Base-by-base conservation (phyloP, 306 rosid genomes). In the Prunus mongolica region DNA sequence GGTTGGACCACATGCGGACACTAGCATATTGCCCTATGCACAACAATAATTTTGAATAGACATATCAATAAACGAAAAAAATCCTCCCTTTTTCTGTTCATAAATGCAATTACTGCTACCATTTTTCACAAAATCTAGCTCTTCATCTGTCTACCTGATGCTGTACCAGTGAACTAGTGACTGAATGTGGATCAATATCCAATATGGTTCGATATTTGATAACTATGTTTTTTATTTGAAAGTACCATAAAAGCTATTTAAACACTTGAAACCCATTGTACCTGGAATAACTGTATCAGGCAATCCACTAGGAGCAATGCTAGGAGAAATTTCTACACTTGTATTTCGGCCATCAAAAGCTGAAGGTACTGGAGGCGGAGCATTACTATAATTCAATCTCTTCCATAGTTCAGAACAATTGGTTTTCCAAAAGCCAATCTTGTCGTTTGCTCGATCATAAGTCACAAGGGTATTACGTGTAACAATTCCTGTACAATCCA, bases 391-490 rank as follows among this genome's bases (percentile, higher is more conserved):
- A 73, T 74, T 69, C 65, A 83, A 52, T 25, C 62, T 83, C 85
- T 77, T 80, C 85, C 89, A 83, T 8, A 86, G 79, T 49, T 86
- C 83, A 66, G 89, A 86, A 80, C 89, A 86, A 69, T 86, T 86
- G 8, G 85, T 83, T 76, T 83, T 86, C 87, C 81, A 86, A 78
- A 86, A 86, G 5, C 89, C 89, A 71, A 86, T 64, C 77, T 57
- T 77, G 45, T 80, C 47, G 45, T 86, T 83, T 65, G 69, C 78
- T 54, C 87, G 84, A 67, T 86, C 87, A 57, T 86, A 86, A 46
- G 87, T 86, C 79, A 86, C 89, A 22, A 86, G 85, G 65, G 89
- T 86, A 70, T 86, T 86, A 46, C 89, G 89, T 30, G 78, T 85
- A 67, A 86, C 32, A 66, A 86, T 86, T 79, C 89, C 89, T 86